Base-by-base conservation (phyloP, 2,329 filamentous ascomycete species). In the Alternaria gansuensis region DNA sequence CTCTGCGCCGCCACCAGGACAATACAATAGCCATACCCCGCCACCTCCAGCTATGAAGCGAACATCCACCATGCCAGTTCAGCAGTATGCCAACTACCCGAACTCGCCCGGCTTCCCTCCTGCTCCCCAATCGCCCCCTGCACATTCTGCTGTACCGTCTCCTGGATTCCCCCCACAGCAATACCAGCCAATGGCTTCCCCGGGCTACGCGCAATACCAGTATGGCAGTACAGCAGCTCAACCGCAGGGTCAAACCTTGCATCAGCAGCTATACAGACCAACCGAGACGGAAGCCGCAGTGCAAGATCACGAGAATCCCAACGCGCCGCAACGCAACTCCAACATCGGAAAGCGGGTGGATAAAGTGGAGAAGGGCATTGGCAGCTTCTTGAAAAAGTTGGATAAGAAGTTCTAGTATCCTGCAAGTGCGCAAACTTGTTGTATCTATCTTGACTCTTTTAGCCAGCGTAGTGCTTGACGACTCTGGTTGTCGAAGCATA, bases 331-430 rank as follows among this genome's bases (percentile, higher is more conserved):
- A 60, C 68, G 66, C 43, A 74, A 78, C 60, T 84, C 82, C 78
- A 85, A 83, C 72, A 76, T 92, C 29, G 89, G 90, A 68, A 85
- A 88, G 73, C 84, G 86, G 60, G 86, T 89, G 0, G 87, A 86
- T 28, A 83, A 85, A 67, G 68, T 92, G 33, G 90, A 93, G 79
- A 87, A 87, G 75, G 88, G 89, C 1, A 85, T 92, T 4, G 85
- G 86, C 28, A 87, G 88, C 6, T 88, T 92, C 81, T 77, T 93
- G 65, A 92, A 89, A 83, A 91, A 88, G 79, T 84, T 93, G 76
- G 90, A 93, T 80, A 92, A 91, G 86, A 90, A 87, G 73, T 88
- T 89, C 46, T 71, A 64, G 51, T 14, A 26, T 21, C 26, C n/a
- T 33, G 23, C 26, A 13, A 37, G 45, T 17, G 51, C 45, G 40